phyloP scores from a whole-genome alignment of 2,329 filamentous ascomycete species.

The Emmonsia crescens region DNA sequence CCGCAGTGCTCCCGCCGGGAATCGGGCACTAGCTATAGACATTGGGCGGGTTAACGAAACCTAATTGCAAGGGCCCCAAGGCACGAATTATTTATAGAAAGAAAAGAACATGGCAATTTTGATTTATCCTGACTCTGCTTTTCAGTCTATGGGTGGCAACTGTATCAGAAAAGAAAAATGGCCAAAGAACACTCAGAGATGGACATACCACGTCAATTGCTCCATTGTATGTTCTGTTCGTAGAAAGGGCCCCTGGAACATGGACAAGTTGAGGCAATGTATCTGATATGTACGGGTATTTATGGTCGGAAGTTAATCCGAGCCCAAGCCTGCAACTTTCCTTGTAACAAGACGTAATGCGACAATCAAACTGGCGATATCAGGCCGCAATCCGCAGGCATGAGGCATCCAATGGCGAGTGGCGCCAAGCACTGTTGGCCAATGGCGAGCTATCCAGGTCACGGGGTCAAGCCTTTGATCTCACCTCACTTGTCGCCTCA shows the following conservation, averaged over 20 bases:
- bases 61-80: neutral
- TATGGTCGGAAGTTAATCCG: neutral
- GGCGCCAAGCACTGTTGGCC: neutral
- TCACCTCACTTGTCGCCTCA: neutral
- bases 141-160: neutral
- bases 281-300: neutral
- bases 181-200: neutral
- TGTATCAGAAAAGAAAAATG: neutral
- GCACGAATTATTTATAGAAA: neutral
- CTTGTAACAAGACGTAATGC: neutral
- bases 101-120: neutral
- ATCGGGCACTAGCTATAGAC: neutral
- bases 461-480: neutral
- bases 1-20: neutral
- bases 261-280: neutral
- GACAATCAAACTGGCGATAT: neutral
- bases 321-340: neutral
- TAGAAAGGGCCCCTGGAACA: neutral
- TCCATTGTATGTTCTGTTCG: too few species aligned
- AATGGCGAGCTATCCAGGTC: slow-evolving; percentile 2
- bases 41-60: neutral
- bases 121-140: neutral
- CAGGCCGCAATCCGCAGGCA: slow-evolving; percentile 2
- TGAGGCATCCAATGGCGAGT: slow-evolving; percentile 11
- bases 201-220: neutral